Percentiles rank a stretch among this genome's conserved stretches.
Conservation (phyloP, 345 rosid species). For the Linum lewisii region DNA sequence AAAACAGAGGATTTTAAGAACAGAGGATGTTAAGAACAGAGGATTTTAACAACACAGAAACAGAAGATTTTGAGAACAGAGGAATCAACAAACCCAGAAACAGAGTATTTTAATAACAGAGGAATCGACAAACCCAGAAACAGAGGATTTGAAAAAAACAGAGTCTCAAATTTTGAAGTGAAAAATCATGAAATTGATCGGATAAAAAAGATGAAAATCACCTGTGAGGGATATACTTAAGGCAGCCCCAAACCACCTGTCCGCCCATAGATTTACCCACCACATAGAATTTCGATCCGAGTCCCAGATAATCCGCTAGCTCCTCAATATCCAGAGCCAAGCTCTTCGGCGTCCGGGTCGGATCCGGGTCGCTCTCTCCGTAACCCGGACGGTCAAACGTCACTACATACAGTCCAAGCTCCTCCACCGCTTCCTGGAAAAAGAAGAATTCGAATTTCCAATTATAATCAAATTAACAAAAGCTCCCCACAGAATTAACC, state of each 20-base stretch:
- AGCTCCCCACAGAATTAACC: too few relatives aligned
- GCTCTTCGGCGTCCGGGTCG: constrained; percentile 33
- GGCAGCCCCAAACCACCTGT: constrained; percentile 39
- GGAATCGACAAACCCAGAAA: too few relatives aligned
- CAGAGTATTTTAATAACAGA: neutral
- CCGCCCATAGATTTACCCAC: constrained; percentile 43
- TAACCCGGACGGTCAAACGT: constrained; percentile 54
- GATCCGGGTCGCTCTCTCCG: constrained; percentile 57
- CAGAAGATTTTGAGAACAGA: neutral
- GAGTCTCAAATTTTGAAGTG: neutral
- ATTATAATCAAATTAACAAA: neutral
- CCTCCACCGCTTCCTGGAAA: constrained; percentile 35
- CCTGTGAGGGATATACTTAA: constrained; percentile 53
- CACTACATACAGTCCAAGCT: constrained; percentile 28
- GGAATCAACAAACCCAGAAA: neutral
- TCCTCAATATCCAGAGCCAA: constrained; percentile 49
- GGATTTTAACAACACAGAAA: neutral
- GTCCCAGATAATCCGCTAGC: constrained; percentile 37
- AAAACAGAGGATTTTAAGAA: neutral
- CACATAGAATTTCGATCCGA: constrained; percentile 42
- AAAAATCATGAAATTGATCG: neutral
- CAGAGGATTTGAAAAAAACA: neutral
- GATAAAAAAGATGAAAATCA: too few relatives aligned
- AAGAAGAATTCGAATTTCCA: neutral
- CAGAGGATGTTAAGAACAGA: too few relatives aligned